phyloP scores from a whole-genome alignment of 768 basidiomycete genomes.

The Suillus hirtellus region DNA sequence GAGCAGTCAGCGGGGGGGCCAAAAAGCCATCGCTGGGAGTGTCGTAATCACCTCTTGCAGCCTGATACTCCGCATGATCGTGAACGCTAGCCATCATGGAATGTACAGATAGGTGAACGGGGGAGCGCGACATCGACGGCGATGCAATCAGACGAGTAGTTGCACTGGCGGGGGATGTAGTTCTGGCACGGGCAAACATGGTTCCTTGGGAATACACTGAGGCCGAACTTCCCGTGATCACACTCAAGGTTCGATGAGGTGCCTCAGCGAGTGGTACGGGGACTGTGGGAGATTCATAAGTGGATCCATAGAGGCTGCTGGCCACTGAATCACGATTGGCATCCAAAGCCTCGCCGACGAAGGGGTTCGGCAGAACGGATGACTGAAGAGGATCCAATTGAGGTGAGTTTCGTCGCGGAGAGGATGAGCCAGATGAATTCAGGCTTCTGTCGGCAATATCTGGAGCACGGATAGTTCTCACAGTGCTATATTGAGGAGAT shows the following conservation, averaged over 20 bases:
- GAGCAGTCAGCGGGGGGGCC: constrained; percentile 12
- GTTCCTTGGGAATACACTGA: constrained; percentile 16
- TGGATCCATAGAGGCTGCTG: constrained; percentile 1
- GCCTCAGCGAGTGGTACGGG: neutral
- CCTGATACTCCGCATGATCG: constrained; percentile 2
- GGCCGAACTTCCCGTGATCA: constrained; percentile 4
- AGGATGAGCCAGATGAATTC: constrained; percentile 7
- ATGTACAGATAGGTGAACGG: constrained; percentile 6
- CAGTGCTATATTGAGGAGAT: constrained; percentile 4
- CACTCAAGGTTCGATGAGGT: neutral
- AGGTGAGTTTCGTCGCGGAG: neutral
- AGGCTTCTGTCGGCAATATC: neutral
- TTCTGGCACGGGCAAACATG: neutral
- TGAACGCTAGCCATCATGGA: constrained; percentile 13
- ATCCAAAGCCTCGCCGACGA: constrained; percentile 1
- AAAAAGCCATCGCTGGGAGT: constrained; percentile 2
- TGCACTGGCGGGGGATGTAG: neutral
- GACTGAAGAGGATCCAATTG: neutral
- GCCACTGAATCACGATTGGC: constrained; percentile 12
- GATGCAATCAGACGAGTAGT: neutral
- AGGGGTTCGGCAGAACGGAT: constrained; percentile 8
- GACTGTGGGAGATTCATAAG: constrained; percentile 2
- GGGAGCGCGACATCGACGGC: neutral
- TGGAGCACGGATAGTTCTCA: constrained; percentile 2
- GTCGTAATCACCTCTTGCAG: neutral